Base-by-base conservation (phyloP, 2,329 filamentous ascomycete species). In the Grosmannia penicillata region DNA sequence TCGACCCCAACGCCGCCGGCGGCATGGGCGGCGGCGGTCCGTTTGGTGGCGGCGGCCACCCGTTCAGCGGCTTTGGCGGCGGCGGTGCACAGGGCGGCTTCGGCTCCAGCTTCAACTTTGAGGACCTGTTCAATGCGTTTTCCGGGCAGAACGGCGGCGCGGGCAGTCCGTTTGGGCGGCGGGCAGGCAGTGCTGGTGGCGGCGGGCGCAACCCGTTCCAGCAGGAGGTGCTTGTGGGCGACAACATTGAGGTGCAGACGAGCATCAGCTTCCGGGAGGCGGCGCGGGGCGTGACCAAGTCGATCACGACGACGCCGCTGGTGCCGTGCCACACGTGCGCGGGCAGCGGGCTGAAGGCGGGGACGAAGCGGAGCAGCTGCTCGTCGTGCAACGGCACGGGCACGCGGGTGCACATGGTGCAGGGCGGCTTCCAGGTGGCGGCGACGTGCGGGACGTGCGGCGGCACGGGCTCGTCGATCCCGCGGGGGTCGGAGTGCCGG, bases 221-320 rank as follows among this genome's bases (percentile, higher is more conserved):
- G 48, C 64, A 85, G 50, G 80, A 93, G 55, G 75, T 93, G 17
- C 56, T 93, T 48, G 80, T 94, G n/a, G 91, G 91, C 43, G 86
- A 96, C 46, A 86, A 93, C 56, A 94, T 98, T 51, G 89, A 96
- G 57, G 82, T 95, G 19, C 85, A 94, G 59, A 78, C 84, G 36
- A 91, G 75, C 55, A 89, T 98, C 49, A 86, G 82, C 0, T 98
- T 98, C 58, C 82, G 91, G 76, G 91, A 98, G 54, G 85, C 91
- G 7, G 91, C 91, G 9, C 94, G 93, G 59, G 91, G 91, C 26
- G 79, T 81, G 8, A 78, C 68, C 52, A 93, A 94, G 61, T 81
- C 86, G n/a, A 83, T 98, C 42, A 75, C 70, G 47, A 82, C 95
- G 48, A 84, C 80, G 8, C 89, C 91, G 1, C 62, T 93, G 49